Conservation (phyloP, 2,329 filamentous ascomycete genomes). For the Pleurostoma richardsiae region DNA sequence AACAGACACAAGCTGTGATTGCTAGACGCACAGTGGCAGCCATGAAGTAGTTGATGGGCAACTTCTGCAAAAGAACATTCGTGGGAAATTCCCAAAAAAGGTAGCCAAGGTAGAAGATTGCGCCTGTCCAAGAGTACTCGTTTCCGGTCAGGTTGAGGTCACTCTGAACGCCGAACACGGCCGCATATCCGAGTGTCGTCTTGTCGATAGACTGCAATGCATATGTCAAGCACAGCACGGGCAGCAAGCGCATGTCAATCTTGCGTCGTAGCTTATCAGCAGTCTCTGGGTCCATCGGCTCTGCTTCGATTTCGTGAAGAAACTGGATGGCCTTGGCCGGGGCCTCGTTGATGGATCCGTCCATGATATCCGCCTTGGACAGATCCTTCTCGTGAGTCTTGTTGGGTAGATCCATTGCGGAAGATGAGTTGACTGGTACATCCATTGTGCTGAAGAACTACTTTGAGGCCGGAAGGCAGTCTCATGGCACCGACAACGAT, state of each 20-base stretch:
- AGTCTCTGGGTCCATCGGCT: neutral
- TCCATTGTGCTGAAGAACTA: too few relatives aligned
- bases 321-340: neutral
- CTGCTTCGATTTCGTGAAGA: neutral
- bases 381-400: too few relatives aligned
- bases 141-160: conserved; percentile 22
- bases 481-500: too few relatives aligned
- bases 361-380: too few relatives aligned
- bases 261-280: conserved; percentile 5
- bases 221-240: conserved; percentile 8
- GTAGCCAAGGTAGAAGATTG: conserved; percentile 23
- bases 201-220: conserved; percentile 6
- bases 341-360: too few relatives aligned
- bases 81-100: conserved; percentile 16
- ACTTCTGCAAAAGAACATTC: conserved; percentile 7
- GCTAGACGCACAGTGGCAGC: conserved; percentile 8
- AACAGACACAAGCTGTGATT: neutral
- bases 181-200: conserved; percentile 11
- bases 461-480: too few relatives aligned
- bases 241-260: conserved; percentile 8
- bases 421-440: too few relatives aligned
- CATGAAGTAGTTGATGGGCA: conserved; percentile 4
- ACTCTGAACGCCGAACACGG: conserved; percentile 16
- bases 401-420: too few relatives aligned
- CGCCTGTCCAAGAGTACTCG: conserved; percentile 23